Percentiles rank a stretch among this genome's conserved stretches.
phyloP scores from a whole-genome alignment of 345 rosid species.

The Populus nigra region DNA sequence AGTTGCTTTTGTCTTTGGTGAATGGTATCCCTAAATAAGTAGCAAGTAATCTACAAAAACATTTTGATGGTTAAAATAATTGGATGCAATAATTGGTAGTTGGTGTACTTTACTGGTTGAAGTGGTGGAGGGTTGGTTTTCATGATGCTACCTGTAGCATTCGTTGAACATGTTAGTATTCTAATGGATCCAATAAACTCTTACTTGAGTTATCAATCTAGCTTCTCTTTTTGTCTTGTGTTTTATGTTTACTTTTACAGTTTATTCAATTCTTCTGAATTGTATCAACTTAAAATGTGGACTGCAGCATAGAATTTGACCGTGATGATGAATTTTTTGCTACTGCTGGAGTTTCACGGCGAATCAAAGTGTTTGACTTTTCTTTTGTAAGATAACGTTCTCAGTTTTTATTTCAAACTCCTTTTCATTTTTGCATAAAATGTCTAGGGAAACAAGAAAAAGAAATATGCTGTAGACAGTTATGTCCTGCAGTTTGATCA shows the following conservation, averaged over 20 bases:
- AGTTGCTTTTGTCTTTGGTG: not conserved
- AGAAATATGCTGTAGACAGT: not conserved
- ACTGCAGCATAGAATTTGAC: conserved; percentile 92
- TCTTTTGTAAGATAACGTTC: conserved; percentile 57
- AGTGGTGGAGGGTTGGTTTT: not conserved
- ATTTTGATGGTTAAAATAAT: not conserved
- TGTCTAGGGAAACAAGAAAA: not conserved
- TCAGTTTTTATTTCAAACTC: not conserved
- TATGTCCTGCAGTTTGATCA: conserved; percentile 5
- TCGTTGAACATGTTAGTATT: not conserved
- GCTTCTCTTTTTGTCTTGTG: not conserved
- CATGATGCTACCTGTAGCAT: not conserved
- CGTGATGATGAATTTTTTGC: conserved; percentile 97
- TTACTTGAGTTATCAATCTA: not conserved
- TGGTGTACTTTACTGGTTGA: not conserved
- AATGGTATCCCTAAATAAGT: not conserved
- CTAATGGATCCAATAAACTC: not conserved
- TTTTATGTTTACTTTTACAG: not conserved
- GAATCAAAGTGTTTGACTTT: conserved; percentile 93
- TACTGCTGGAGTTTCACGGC: conserved; percentile 94
- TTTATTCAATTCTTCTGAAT: conserved; percentile 11
- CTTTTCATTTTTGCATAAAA: not conserved
- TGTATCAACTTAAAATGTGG: conserved; percentile 10
- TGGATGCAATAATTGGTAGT: not conserved
- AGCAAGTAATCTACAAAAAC: not conserved